These are phyloP conservation scores for Aphanomyces cochlioides DNA, from an alignment of 352 stramenopile species.

Conservation along the genomic window DNA sequence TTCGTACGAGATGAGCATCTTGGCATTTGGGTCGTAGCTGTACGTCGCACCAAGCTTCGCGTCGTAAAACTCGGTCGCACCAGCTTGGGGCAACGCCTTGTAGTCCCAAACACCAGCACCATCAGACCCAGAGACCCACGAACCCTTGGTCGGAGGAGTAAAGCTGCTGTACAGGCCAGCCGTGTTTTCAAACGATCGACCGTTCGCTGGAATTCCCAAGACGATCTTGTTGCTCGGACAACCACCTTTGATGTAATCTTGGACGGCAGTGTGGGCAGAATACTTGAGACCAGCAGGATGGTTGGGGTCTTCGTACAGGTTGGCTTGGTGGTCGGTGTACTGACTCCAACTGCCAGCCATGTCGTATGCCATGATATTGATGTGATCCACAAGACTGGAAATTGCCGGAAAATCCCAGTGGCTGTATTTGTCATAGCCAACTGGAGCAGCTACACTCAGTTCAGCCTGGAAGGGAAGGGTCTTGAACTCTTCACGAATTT, in stretches of 20 bases:
- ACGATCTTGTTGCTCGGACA: slow-evolving; percentile 15
- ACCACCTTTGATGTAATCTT: slow-evolving; percentile 24
- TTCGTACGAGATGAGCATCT: slow-evolving; percentile 14
- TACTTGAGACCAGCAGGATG: slow-evolving; percentile 19
- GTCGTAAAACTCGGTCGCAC: slow-evolving; percentile 18
- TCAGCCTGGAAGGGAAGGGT: slow-evolving; percentile 18
- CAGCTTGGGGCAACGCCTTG: slow-evolving; percentile 10
- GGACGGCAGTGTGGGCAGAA: background rate
- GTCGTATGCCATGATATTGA: slow-evolving; percentile 27
- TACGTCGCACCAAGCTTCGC: slow-evolving; percentile 10
- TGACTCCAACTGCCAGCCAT: slow-evolving; percentile 14
- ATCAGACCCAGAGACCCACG: background rate
- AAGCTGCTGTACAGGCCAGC: slow-evolving; percentile 13
- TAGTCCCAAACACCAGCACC: slow-evolving; percentile 16
- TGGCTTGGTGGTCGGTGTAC: slow-evolving; percentile 23
- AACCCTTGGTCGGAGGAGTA: slow-evolving; percentile 2
- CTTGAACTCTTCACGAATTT: slow-evolving; percentile 5
- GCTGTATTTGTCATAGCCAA: slow-evolving; percentile 7
- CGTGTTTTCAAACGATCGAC: slow-evolving; percentile 16
- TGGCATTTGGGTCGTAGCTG: slow-evolving; percentile 17
- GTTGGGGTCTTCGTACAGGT: slow-evolving; percentile 20
- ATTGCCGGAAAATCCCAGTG: slow-evolving; percentile 21
- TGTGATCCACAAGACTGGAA: slow-evolving; percentile 1
- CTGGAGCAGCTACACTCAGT: slow-evolving; percentile 19
- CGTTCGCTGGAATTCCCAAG: slow-evolving; percentile 10